Evolutionary conservation across 2,329 filamentous ascomycete species (phyloP).

Genomic region (Aureobasidium pullulans): DNA sequence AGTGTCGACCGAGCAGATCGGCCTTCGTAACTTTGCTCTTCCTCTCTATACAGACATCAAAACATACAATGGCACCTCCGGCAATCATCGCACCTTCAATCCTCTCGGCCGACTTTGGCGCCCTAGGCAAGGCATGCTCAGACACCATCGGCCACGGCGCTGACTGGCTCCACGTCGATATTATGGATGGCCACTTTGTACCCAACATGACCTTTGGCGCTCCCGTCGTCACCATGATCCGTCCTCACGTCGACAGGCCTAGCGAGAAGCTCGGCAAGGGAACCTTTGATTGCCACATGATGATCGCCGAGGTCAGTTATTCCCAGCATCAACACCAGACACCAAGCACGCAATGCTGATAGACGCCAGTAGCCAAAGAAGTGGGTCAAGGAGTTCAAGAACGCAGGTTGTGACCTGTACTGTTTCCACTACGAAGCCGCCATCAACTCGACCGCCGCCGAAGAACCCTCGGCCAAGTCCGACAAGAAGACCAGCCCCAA

Average conservation of each 20-base stretch:
- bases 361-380: slow-evolving; percentile 68
- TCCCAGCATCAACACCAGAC: neutral
- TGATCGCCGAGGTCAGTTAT: slow-evolving; percentile 78
- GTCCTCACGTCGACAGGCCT: slow-evolving; percentile 73
- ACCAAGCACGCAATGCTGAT: neutral
- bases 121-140: slow-evolving; percentile 77
- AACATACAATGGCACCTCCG: slow-evolving; percentile 64
- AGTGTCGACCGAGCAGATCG: neutral
- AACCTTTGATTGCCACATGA: slow-evolving; percentile 99
- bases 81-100: slow-evolving; percentile 98
- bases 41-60: neutral
- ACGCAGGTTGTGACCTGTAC: slow-evolving; percentile 94
- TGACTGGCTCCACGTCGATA: slow-evolving; percentile 93
- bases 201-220: slow-evolving; percentile 97
- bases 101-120: slow-evolving; percentile 89
- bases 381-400: slow-evolving; percentile 94
- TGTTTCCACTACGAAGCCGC: slow-evolving; percentile 99
- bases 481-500: slow-evolving; percentile 71
- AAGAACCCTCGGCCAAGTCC: slow-evolving; percentile 62
- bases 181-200: slow-evolving; percentile 98
- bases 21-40: neutral
- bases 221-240: slow-evolving; percentile 90
- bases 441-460: slow-evolving; percentile 71
- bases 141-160: slow-evolving; percentile 79
- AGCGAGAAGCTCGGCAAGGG: slow-evolving; percentile 64